Percentiles rank a stretch among this genome's conserved stretches.
phyloP scores from a whole-genome alignment of 1,139 yeast species.

The Ashbya aceris region DNA sequence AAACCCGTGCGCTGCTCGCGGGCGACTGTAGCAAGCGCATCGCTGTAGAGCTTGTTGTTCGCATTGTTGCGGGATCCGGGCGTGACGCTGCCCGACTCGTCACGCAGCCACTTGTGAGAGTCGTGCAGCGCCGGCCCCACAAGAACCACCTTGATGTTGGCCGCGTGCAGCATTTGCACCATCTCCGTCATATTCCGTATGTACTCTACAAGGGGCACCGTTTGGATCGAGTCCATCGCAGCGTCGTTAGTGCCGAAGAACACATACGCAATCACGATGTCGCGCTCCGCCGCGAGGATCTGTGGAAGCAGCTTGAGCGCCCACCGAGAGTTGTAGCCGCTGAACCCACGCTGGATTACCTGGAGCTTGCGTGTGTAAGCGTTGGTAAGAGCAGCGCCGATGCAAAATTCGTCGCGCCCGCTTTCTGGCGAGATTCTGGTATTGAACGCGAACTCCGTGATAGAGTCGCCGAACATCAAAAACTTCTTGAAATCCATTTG shows the following conservation, averaged over 20 bases:
- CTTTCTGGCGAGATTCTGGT: conserved; percentile 18
- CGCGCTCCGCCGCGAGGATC: conserved; percentile 37
- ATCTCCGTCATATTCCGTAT: conserved; percentile 38
- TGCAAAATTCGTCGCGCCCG: conserved; percentile 32
- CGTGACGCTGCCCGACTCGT: conserved; percentile 24
- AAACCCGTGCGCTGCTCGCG: conserved; percentile 39
- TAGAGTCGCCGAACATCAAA: conserved; percentile 60
- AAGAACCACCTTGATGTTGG: conserved; percentile 42
- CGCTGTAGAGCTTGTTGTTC: conserved; percentile 40
- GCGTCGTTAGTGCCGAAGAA: conserved; percentile 80
- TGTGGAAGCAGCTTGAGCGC: conserved; percentile 40
- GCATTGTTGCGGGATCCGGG: conserved; percentile 36
- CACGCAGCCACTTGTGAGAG: conserved; percentile 14
- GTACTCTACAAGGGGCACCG: conserved; percentile 44
- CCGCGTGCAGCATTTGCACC: conserved; percentile 32
- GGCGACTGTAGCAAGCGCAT: conserved; percentile 42
- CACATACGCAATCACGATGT: conserved; percentile 41
- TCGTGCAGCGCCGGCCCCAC: conserved; percentile 62
- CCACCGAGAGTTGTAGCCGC: conserved; percentile 54
- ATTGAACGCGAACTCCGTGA: conserved; percentile 45
- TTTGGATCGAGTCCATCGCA: conserved; percentile 39
- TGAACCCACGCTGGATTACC: conserved; percentile 49
- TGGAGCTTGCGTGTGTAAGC: conserved; percentile 46
- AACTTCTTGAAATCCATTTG: conserved; percentile 36
- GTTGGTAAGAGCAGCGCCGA: conserved; percentile 44